Evolutionary conservation across 2,329 filamentous ascomycete genomes (phyloP).

Genomic region (Didymosphaeria variabile): DNA sequence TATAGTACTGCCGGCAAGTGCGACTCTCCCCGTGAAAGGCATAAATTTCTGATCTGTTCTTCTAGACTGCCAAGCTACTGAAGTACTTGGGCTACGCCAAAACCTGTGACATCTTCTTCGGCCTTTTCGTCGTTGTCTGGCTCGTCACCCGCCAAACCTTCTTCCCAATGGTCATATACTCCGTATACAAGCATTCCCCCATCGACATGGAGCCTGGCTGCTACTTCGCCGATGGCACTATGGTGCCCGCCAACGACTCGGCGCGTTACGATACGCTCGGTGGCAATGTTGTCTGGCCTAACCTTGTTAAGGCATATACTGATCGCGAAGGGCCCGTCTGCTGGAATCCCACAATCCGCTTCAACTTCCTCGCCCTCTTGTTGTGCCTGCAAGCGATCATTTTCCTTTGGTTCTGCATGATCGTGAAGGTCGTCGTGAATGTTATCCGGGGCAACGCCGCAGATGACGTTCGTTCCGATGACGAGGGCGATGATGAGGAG

Average conservation of each 20-base stretch:
- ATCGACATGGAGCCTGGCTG: constrained; percentile 72
- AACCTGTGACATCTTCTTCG: constrained; percentile 84
- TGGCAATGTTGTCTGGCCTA: constrained; percentile 56
- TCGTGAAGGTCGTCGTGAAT: constrained; percentile 80
- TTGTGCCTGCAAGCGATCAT: constrained; percentile 82
- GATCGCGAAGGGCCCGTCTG: constrained; percentile 78
- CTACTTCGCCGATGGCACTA: constrained; percentile 67
- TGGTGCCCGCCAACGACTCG: constrained; percentile 65
- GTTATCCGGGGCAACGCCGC: constrained; percentile 80
- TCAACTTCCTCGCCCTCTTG: constrained; percentile 79
- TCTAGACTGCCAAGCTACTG: constrained; percentile 84
- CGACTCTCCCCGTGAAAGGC: background rate
- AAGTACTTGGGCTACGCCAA: constrained; percentile 84
- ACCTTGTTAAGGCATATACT: constrained; percentile 78
- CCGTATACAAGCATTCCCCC: constrained; percentile 74
- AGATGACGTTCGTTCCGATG: constrained; percentile 88
- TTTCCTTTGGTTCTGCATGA: constrained; percentile 89
- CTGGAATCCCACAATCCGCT: constrained; percentile 78
- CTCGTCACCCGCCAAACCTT: constrained; percentile 81
- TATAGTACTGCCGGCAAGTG: constrained; percentile 77
- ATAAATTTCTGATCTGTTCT: constrained; percentile 1
- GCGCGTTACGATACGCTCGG: constrained; percentile 47
- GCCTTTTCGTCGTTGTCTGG: constrained; percentile 86
- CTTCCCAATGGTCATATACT: constrained; percentile 83
- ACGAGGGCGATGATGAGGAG: constrained; percentile 75